phyloP scores from a whole-genome alignment of 148 eudicot genomes.

The Limonium bicolor region DNA sequence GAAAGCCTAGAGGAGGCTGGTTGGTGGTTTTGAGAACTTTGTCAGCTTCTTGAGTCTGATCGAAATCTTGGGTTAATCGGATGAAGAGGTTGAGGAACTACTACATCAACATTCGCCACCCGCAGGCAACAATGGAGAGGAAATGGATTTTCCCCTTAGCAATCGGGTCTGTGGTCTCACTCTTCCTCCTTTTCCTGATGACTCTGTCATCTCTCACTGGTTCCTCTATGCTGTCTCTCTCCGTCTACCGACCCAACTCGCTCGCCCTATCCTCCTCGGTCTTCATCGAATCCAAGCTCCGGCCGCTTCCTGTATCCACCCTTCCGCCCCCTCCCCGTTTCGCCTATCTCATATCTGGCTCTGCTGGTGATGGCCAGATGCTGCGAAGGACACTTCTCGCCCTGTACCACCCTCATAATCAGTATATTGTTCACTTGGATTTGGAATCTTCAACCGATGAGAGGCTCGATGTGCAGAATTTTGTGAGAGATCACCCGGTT shows the following conservation, averaged over 20 bases:
- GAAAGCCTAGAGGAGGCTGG: no score
- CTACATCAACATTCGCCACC: conserved; percentile 27
- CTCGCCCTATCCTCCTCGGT: conserved; percentile 23
- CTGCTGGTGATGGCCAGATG: conserved; percentile 49
- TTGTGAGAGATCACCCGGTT: conserved; percentile 16
- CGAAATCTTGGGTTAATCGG: no score
- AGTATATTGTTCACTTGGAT: conserved; percentile 70
- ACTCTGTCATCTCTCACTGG: conserved; percentile 35
- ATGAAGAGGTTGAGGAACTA: conserved; percentile 56
- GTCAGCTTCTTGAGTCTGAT: no score
- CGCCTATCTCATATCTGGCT: conserved; percentile 81
- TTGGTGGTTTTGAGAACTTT: no score
- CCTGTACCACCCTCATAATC: conserved; percentile 61
- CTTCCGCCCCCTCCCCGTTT: conserved; percentile 53
- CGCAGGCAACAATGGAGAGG: conserved; percentile 21
- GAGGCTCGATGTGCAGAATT: conserved; percentile 27
- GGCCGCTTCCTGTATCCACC: conserved; percentile 23
- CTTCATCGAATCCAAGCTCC: conserved; percentile 66
- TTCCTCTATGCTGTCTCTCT: conserved; percentile 17
- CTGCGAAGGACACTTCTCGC: conserved; percentile 51
- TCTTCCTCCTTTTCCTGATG: conserved; percentile 38
- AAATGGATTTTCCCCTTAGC: conserved; percentile 73
- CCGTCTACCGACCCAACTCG: conserved; percentile 8
- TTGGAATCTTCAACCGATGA: conserved; percentile 49
- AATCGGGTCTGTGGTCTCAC: conserved; percentile 35